phyloP scores from a whole-genome alignment of 2,329 filamentous ascomycete genomes.

The Metarhizium humberi region DNA sequence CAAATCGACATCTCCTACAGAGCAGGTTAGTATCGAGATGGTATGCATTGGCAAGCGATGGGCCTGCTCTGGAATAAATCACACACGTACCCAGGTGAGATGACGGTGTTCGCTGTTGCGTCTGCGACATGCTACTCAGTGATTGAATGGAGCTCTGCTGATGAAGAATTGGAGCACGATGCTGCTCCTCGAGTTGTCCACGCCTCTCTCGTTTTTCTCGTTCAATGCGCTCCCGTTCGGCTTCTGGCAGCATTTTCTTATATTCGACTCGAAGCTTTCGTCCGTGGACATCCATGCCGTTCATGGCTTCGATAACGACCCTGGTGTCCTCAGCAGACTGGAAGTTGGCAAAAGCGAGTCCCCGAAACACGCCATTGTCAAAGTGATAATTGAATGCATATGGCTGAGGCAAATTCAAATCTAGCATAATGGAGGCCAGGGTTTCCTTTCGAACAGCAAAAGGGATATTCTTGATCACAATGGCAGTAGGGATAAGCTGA shows the following conservation, averaged over 20 bases:
- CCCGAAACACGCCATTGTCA: slow-evolving; percentile 93
- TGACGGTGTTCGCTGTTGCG: slow-evolving; percentile 38
- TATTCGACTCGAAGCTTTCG: slow-evolving; percentile 94
- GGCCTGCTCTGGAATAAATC: not conserved
- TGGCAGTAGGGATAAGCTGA: slow-evolving; percentile 93
- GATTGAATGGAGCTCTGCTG: slow-evolving; percentile 83
- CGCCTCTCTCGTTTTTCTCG: slow-evolving; percentile 93
- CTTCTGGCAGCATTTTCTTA: slow-evolving; percentile 97
- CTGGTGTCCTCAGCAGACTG: slow-evolving; percentile 91
- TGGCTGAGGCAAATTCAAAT: slow-evolving; percentile 84
- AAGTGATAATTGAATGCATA: slow-evolving; percentile 99
- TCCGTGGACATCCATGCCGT: slow-evolving; percentile 91
- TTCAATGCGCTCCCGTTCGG: slow-evolving; percentile 91
- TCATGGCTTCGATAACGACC: slow-evolving; percentile 85
- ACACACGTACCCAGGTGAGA: slow-evolving; percentile 33
- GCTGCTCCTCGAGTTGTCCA: slow-evolving; percentile 94
- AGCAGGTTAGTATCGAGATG: not conserved
- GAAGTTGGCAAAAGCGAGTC: slow-evolving; percentile 95
- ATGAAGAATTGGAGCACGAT: slow-evolving; percentile 68
- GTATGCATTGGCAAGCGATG: not conserved
- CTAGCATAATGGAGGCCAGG: slow-evolving; percentile 85
- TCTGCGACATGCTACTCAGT: slow-evolving; percentile 55
- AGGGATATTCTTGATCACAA: slow-evolving; percentile 99
- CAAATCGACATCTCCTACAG: slow-evolving; percentile 63
- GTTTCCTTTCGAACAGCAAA: slow-evolving; percentile 98